Evolutionary conservation across 768 basidiomycete species (phyloP), one percentile per base, ranked within the genome.

Genomic region (Lactarius hatsudake): DNA sequence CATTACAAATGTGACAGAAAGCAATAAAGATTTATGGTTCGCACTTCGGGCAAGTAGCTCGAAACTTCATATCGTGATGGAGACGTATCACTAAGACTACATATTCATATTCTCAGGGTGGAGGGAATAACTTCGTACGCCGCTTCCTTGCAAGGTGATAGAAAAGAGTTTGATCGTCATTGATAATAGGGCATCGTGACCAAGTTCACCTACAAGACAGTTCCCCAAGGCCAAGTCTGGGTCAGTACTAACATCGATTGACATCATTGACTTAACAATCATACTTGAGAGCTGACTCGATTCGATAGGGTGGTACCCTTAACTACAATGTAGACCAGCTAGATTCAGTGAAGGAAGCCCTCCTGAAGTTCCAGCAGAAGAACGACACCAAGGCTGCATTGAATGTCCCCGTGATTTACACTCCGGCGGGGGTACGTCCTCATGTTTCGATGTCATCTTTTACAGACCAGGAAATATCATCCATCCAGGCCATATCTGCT

Each of bases 51-150:
- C 66, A 26, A 57, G 68, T 42, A n/a, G 2, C 4, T 43, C 23
- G 10, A n/a, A 9, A n/a, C 3, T 13, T 23, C 40, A 34, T 5
- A 28, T 28, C 26, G 2, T 28, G 26, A 45, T 4, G 26, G 30
- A 40, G 17, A 12, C 28, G 18, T 36, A 12, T 17, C 5, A 28
- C 26, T 28, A 28, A 28, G 10, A 1, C 23, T 10, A 17, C 15
- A 20, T 8, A 9, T 28, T 20, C 15, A 20, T 8, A 9, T 28
- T 20, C 20, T 23, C 42, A 69, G 68, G 68, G 65, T 38, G 68
- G 64, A 18, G 28, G 60, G 1, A 66, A 69, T 20, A 69, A 69
- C 30, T 69, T 62, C 15, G 68, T 68, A n/a, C 23, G 63, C 4
- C 38, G 26, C 28, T 5, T 45, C 1, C 9, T 10, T n/a, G 3